These are phyloP conservation scores for Arthrobotrys iridis DNA, from an alignment of 2,329 filamentous ascomycete species.

Conservation along the genomic window DNA sequence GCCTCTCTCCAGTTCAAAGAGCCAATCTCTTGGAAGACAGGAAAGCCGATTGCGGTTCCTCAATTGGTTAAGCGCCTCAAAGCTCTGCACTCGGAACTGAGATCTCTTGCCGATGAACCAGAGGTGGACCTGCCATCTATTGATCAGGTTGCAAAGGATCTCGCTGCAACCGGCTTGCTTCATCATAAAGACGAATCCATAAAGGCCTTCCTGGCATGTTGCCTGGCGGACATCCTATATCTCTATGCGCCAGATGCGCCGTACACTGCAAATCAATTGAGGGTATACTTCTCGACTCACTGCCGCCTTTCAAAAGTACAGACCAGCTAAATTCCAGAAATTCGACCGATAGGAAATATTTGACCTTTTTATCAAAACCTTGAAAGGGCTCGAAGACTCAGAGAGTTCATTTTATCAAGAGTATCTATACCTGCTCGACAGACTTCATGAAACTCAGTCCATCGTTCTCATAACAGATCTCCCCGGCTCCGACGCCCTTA, in stretches of 20 bases:
- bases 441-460: constrained; percentile 91
- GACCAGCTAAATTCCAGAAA: constrained; percentile 1
- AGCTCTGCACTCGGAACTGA: constrained; percentile 81
- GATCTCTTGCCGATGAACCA: constrained; percentile 82
- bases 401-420: constrained; percentile 65
- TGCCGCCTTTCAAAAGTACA: neutral
- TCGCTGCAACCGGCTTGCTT: constrained; percentile 82
- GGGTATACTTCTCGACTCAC: constrained; percentile 68
- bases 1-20: constrained; percentile 78
- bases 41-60: constrained; percentile 83
- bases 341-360: constrained; percentile 80
- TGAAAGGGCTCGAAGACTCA: constrained; percentile 56
- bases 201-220: constrained; percentile 85
- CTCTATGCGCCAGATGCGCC: constrained; percentile 95
- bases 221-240: constrained; percentile 89
- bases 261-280: constrained; percentile 87
- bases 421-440: constrained; percentile 89
- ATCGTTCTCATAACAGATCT: constrained; percentile 91
- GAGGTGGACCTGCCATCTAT: constrained; percentile 84
- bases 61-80: constrained; percentile 85
- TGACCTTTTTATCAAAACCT: constrained; percentile 77
- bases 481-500: constrained; percentile 79
- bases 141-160: constrained; percentile 81
- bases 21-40: constrained; percentile 87
- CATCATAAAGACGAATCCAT: constrained; percentile 94